Evolutionary conservation across 768 basidiomycete genomes (phyloP).

Genomic region (Cystobasidium ongulense): DNA sequence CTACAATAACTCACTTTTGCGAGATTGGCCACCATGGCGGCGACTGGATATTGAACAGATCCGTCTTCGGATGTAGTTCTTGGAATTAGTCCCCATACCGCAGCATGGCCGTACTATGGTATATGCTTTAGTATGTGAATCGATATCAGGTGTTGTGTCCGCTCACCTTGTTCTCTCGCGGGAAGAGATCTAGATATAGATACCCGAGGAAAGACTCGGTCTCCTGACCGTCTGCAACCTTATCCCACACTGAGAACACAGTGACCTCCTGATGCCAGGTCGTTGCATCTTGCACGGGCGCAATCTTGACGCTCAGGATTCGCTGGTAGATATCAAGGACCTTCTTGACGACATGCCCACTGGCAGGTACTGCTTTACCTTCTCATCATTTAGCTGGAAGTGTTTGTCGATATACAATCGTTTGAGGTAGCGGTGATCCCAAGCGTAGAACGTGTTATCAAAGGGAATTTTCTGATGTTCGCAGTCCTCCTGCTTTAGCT

Average conservation of each 20-base stretch:
- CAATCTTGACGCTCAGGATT: conserved; percentile 65
- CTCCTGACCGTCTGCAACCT: conserved; percentile 51
- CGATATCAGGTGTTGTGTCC: neutral
- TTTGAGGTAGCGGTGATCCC: conserved; percentile 65
- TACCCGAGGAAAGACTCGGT: conserved; percentile 73
- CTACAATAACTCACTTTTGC: conserved; percentile 49
- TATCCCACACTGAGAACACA: conserved; percentile 67
- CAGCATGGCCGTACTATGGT: conserved; percentile 73
- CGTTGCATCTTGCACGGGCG: conserved; percentile 46
- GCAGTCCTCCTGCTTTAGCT: conserved; percentile 67
- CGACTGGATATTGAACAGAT: conserved; percentile 61
- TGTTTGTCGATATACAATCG: conserved; percentile 59
- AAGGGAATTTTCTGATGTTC: conserved; percentile 55
- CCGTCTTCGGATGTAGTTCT: conserved; percentile 56
- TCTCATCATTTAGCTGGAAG: conserved; percentile 60
- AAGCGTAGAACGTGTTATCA: conserved; percentile 67
- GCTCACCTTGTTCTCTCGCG: conserved; percentile 32
- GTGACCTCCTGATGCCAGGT: conserved; percentile 84
- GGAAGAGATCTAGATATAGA: conserved; percentile 67
- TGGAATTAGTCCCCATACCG: conserved; percentile 63
- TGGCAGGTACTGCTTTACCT: conserved; percentile 83
- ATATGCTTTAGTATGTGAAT: neutral
- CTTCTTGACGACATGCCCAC: conserved; percentile 69
- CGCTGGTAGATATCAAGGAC: conserved; percentile 78
- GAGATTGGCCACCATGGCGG: conserved; percentile 84